These are phyloP conservation scores for Venturia carpophila DNA, from an alignment of 2,329 filamentous ascomycete genomes.

Conservation along the genomic window DNA sequence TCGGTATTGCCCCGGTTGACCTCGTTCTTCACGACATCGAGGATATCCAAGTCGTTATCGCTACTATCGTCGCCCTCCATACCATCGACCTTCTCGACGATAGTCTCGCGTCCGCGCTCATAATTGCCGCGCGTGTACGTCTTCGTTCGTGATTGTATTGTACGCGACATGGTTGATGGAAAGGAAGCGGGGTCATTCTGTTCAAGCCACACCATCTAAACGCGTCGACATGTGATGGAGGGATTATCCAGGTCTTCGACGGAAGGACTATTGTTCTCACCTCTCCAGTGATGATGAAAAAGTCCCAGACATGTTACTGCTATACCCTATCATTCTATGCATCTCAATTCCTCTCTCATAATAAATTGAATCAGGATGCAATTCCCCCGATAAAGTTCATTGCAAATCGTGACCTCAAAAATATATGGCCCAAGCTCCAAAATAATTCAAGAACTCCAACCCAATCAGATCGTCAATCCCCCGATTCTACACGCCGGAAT, in stretches of 20 bases:
- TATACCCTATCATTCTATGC: too few relatives aligned
- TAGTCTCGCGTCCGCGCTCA: slow-evolving; percentile 12
- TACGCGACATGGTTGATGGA: background rate
- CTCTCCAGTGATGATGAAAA: too few relatives aligned
- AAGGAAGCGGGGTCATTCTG: background rate
- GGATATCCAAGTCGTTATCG: slow-evolving; percentile 40
- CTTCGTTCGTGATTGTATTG: slow-evolving; percentile 6
- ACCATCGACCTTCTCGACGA: slow-evolving; percentile 5
- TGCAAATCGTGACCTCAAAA: background rate
- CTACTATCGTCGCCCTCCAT: slow-evolving; percentile 27
- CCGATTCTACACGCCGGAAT: slow-evolving; percentile 41
- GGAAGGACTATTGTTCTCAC: too few relatives aligned
- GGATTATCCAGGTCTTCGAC: background rate
- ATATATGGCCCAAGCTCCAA: slow-evolving; percentile 10
- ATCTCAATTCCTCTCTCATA: background rate
- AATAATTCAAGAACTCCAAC: background rate
- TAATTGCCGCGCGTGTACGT: background rate
- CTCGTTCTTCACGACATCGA: slow-evolving; percentile 28
- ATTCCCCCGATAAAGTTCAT: too few relatives aligned
- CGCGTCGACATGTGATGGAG: background rate
- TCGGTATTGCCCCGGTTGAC: slow-evolving; percentile 10
- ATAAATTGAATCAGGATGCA: too few relatives aligned
- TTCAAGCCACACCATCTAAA: background rate
- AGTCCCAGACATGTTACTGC: too few relatives aligned
- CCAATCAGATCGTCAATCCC: too few relatives aligned